Percentiles rank a stretch among this genome's conserved stretches.
phyloP scores from a whole-genome alignment of 2,329 filamentous ascomycete species.

The Phyllachora maydis region DNA sequence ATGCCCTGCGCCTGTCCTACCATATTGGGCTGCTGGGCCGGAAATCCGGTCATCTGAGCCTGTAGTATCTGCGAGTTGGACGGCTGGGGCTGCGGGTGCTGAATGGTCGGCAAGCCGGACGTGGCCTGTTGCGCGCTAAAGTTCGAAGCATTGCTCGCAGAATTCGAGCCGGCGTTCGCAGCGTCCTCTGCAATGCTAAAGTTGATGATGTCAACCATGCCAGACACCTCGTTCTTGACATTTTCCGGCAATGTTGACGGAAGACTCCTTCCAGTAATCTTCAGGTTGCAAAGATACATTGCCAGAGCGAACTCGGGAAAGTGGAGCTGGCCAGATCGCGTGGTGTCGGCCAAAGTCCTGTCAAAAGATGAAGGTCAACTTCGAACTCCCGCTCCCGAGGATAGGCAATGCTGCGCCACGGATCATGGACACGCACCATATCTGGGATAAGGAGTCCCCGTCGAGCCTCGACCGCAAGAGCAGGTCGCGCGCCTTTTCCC shows the following conservation, averaged over 20 bases:
- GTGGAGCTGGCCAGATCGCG: constrained; percentile 83
- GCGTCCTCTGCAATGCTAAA: constrained; percentile 71
- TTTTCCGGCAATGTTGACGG: constrained; percentile 59
- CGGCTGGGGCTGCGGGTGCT: constrained; percentile 54
- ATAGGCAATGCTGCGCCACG: not conserved
- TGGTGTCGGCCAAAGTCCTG: constrained; percentile 86
- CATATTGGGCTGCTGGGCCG: constrained; percentile 34
- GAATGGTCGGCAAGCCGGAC: constrained; percentile 29
- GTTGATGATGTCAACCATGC: constrained; percentile 98
- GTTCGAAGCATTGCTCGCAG: constrained; percentile 45
- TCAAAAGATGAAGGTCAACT: constrained; percentile 2
- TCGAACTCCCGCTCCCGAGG: constrained; percentile 5
- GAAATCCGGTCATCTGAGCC: constrained; percentile 49
- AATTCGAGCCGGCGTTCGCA: constrained; percentile 21
- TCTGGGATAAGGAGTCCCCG: constrained; percentile 73
- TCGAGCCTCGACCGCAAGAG: constrained; percentile 74
- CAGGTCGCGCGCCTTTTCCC: constrained; percentile 79
- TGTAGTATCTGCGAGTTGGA: constrained; percentile 48
- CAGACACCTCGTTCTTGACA: constrained; percentile 90
- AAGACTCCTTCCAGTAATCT: constrained; percentile 67
- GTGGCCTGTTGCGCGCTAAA: constrained; percentile 34
- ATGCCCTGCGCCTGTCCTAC: constrained; percentile 34
- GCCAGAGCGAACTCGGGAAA: constrained; percentile 95
- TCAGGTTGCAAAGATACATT: constrained; percentile 96
- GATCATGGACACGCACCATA: constrained; percentile 40